A percentile compares a stretch with the other conserved stretches of the same genome.
phyloP scores from a whole-genome alignment of 1,139 yeast species.

The Candida freyschussii region DNA sequence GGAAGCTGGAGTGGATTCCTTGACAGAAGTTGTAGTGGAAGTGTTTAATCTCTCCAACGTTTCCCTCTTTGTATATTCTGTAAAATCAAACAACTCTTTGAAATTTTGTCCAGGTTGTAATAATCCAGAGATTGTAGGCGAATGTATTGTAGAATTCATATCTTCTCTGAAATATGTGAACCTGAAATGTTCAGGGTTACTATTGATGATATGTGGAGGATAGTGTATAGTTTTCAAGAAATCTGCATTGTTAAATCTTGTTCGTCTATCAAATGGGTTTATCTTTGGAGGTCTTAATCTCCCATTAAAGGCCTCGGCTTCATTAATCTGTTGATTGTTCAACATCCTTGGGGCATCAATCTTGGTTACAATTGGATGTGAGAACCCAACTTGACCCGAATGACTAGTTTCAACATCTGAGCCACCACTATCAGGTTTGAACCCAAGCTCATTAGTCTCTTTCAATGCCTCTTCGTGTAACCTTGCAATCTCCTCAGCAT shows the following conservation, averaged over 20 bases:
- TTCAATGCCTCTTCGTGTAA: constrained; percentile 38
- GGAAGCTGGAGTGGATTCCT: constrained; percentile 14
- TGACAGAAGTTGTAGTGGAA: constrained; percentile 7
- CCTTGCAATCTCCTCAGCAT: constrained; percentile 59
- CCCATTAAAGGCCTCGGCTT: constrained; percentile 54
- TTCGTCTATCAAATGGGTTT: constrained; percentile 66
- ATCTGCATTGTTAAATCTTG: constrained; percentile 14
- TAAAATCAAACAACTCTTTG: constrained; percentile 42
- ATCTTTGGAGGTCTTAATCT: constrained; percentile 70
- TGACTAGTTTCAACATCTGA: constrained; percentile 26
- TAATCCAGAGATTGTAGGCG: constrained; percentile 83
- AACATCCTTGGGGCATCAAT: constrained; percentile 31
- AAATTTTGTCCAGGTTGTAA: constrained; percentile 52
- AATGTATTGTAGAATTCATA: constrained; percentile 79
- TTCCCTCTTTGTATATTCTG: constrained; percentile 30
- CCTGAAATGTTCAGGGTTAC: constrained; percentile 49
- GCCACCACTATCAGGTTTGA: constrained; percentile 29
- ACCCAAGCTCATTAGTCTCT: constrained; percentile 37
- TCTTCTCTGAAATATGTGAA: constrained; percentile 93
- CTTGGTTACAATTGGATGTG: constrained; percentile 36
- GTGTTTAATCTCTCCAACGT: constrained; percentile 1
- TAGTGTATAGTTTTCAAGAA: constrained; percentile 26
- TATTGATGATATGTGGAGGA: constrained; percentile 37
- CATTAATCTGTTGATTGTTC: constrained; percentile 52
- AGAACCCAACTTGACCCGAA: constrained; percentile 30